These are phyloP conservation scores for Dactylis glomerata DNA, from an alignment of 176 grass and related monocot species.

Conservation along the genomic window DNA sequence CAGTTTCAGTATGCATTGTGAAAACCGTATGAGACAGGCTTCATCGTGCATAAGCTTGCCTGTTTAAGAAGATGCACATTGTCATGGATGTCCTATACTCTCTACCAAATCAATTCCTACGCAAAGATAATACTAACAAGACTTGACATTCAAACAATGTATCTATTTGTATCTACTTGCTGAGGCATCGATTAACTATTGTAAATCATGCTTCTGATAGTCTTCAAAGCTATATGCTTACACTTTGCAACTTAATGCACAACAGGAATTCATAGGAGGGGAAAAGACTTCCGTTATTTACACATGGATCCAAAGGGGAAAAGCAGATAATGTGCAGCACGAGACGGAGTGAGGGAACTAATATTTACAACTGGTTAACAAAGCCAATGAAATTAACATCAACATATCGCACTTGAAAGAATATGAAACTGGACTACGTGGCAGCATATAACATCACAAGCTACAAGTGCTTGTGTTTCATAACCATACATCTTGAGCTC, in stretches of 20 bases:
- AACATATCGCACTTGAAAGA: background rate
- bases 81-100: no score
- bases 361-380: conserved; percentile 28
- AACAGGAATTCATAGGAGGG: no score
- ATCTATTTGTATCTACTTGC: no score
- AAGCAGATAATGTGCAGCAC: background rate
- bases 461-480: background rate
- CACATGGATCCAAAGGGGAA: background rate
- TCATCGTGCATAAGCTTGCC: no score
- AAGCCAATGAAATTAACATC: background rate
- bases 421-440: background rate
- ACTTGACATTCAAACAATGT: no score
- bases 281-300: conserved; percentile 7
- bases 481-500: conserved; percentile 13
- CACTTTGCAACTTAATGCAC: background rate
- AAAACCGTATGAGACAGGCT: no score
- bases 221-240: background rate
- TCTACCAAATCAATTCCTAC: no score
- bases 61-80: no score
- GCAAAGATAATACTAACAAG: no score
- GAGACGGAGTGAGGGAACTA: background rate
- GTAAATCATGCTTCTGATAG: background rate
- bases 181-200: background rate
- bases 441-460: background rate
- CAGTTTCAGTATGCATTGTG: no score